These are phyloP conservation scores for Alternaria triticimaculans DNA, from an alignment of 2,329 filamentous ascomycete genomes.

Conservation along the genomic window DNA sequence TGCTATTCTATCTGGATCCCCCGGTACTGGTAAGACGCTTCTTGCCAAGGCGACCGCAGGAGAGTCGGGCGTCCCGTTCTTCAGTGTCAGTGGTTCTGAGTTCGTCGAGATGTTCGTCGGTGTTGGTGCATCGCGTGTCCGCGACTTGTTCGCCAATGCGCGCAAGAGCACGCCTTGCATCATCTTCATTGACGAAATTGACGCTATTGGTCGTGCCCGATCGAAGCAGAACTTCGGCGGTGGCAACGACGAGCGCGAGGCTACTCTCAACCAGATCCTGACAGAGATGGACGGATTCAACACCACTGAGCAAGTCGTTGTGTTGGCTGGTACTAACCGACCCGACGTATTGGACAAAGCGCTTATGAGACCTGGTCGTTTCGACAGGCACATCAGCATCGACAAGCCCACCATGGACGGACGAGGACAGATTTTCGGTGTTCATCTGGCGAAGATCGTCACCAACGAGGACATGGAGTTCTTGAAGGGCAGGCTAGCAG, in stretches of 20 bases:
- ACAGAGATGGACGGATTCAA: constrained; percentile 99
- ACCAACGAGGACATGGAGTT: constrained; percentile 89
- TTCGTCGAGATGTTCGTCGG: constrained; percentile 99
- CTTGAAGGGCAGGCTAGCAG: constrained; percentile 85
- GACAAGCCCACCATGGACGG: constrained; percentile 97
- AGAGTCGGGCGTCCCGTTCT: constrained; percentile 96
- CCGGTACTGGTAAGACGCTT: constrained; percentile 97
- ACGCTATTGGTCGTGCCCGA: constrained; percentile 92
- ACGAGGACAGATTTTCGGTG: constrained; percentile 92
- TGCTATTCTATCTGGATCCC: constrained; percentile 95
- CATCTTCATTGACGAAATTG: constrained; percentile 99
- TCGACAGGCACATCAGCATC: constrained; percentile 95
- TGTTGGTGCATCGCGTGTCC: constrained; percentile 93
- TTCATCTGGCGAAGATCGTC: constrained; percentile 93
- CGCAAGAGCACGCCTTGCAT: constrained; percentile 97
- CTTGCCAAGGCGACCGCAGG: constrained; percentile 97
- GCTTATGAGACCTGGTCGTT: constrained; percentile 93
- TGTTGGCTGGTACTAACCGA: constrained; percentile 94
- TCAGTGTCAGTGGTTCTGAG: constrained; percentile 96
- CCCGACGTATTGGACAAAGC: constrained; percentile 95
- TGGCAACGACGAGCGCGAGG: constrained; percentile 96
- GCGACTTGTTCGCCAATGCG: constrained; percentile 92
- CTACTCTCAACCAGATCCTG: constrained; percentile 95
- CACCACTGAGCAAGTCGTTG: constrained; percentile 93
- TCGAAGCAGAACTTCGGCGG: constrained; percentile 83